These are phyloP conservation scores for Naumovozyma dairenensis DNA, from an alignment of 805 yeast species.

Conservation along the genomic window DNA sequence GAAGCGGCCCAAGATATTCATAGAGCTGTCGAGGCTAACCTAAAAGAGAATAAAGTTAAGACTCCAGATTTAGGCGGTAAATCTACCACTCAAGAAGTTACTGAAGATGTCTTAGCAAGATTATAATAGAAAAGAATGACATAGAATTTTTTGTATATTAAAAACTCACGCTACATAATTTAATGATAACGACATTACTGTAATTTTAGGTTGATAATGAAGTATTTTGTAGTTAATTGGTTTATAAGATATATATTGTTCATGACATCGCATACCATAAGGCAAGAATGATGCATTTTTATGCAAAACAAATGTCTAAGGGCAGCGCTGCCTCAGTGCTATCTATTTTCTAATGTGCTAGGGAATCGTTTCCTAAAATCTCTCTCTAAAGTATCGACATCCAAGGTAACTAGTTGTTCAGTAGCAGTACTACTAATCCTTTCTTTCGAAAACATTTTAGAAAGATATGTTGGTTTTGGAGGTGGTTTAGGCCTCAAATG, in stretches of 20 bases:
- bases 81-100: constrained; percentile 77
- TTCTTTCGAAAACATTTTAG: not conserved
- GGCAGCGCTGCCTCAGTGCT: too few relatives aligned
- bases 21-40: constrained; percentile 88
- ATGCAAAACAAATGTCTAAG: too few relatives aligned
- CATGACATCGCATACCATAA: too few relatives aligned
- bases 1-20: constrained; percentile 87
- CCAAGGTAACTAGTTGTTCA: constrained; percentile 3
- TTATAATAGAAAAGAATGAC: constrained; percentile 11
- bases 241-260: not conserved
- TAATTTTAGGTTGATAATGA: too few relatives aligned
- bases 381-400: constrained; percentile 46
- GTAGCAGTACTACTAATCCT: constrained; percentile 5
- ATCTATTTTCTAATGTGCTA: constrained; percentile 37
- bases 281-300: too few relatives aligned
- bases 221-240: not conserved
- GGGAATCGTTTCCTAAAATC: constrained; percentile 53
- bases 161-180: too few relatives aligned
- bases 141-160: too few relatives aligned
- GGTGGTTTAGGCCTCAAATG: constrained; percentile 13
- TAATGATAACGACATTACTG: too few relatives aligned
- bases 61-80: constrained; percentile 96
- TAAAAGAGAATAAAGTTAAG: constrained; percentile 59
- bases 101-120: constrained; percentile 59
- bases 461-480: constrained; percentile 38